A percentile compares a stretch with the other conserved stretches of the same genome.
phyloP scores from a whole-genome alignment of 805 yeast genomes.

The Sporopachydermia lactativora region DNA sequence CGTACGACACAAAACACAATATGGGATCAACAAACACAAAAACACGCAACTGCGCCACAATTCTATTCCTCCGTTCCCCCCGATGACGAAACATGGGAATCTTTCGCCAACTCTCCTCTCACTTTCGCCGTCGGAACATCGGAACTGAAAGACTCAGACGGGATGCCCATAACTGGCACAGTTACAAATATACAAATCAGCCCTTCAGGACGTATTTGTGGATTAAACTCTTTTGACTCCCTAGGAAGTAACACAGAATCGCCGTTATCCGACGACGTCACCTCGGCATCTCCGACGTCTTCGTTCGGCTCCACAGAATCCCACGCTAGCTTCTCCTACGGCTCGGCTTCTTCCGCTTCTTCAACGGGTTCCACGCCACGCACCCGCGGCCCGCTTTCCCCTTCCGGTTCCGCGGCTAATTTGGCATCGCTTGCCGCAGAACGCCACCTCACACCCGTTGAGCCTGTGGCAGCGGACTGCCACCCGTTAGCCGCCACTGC shows the following conservation, averaged over 20 bases:
- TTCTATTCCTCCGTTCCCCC: too few species aligned
- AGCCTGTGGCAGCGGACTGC: background rate
- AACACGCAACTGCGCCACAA: background rate
- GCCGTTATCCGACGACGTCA: background rate
- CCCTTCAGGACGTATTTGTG: too few species aligned
- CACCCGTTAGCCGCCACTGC: background rate
- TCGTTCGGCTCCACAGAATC: background rate
- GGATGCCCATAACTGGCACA: background rate
- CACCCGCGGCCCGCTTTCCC: background rate
- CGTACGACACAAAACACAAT: background rate
- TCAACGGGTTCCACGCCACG: background rate
- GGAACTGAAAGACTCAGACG: too few species aligned
- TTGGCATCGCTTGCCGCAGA: background rate
- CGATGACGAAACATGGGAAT: conserved; percentile 1
- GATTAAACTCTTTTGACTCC: background rate
- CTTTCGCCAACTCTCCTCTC: background rate
- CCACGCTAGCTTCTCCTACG: background rate
- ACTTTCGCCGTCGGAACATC: background rate
- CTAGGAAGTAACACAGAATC: background rate
- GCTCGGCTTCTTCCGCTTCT: background rate
- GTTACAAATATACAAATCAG: too few species aligned
- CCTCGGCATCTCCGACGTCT: background rate
- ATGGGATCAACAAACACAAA: background rate
- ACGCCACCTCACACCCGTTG: background rate
- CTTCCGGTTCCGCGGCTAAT: background rate